A percentile compares a stretch with the other conserved stretches of the same genome.
These are phyloP conservation scores for Aspergillus luchuensis DNA, from an alignment of 2,329 filamentous ascomycete genomes.

Conservation along the genomic window DNA sequence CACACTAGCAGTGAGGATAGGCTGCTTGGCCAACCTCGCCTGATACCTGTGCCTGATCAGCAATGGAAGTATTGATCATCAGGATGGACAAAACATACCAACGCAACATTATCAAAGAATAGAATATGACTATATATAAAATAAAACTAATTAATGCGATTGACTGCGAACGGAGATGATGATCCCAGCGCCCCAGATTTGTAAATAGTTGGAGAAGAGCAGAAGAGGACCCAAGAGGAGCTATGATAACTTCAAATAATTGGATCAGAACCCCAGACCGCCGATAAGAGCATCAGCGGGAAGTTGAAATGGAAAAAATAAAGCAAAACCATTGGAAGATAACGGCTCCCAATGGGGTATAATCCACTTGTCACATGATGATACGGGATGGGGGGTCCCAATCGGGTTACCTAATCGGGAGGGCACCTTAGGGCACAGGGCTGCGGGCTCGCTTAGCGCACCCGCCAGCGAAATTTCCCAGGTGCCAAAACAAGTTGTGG, in stretches of 20 bases:
- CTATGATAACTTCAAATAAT: constrained; percentile 17
- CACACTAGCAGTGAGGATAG: constrained; percentile 85
- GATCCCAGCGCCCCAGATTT: too few species aligned
- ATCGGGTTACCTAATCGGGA: constrained; percentile 18
- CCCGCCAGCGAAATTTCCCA: constrained; percentile 37
- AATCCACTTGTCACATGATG: constrained; percentile 22
- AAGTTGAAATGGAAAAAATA: constrained; percentile 15
- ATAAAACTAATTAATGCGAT: background rate
- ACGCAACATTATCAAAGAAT: constrained; percentile 34
- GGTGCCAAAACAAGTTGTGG: constrained; percentile 29
- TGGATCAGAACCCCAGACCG: constrained; percentile 17
- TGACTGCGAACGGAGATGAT: background rate
- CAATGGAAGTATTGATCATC: constrained; percentile 1
- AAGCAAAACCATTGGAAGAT: constrained; percentile 22
- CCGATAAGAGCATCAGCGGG: constrained; percentile 21
- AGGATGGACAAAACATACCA: constrained; percentile 30
- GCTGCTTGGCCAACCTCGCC: constrained; percentile 73
- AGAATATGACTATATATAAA: too few species aligned
- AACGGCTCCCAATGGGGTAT: constrained; percentile 14
- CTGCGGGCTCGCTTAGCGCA: constrained; percentile 40
- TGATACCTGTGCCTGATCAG: constrained; percentile 69
- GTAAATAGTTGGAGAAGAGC: background rate
- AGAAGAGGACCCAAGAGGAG: constrained; percentile 7
- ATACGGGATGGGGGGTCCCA: constrained; percentile 1
- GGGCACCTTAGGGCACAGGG: constrained; percentile 34